Evolutionary conservation across 495 filamentous ascomycete species (phyloP), one percentile per base, ranked within the genome.

Genomic region (Podospora appendiculata): DNA sequence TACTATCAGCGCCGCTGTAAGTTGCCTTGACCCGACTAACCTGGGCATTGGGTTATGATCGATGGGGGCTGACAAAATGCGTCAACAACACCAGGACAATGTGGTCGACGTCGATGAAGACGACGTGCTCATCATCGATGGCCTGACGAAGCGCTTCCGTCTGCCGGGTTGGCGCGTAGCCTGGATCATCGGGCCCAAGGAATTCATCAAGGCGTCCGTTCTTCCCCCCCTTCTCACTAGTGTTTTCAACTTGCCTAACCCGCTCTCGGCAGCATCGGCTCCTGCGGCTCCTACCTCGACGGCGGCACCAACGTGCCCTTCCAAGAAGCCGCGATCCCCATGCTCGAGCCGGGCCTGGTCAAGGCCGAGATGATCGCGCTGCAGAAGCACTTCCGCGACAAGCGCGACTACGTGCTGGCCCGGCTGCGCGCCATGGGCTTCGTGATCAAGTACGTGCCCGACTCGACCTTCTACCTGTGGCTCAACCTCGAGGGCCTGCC

Each of bases 111-210:
- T 82, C 48, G 74, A 84, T 46, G 71, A 78, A 46, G 76, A 79
- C 47, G 74, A 94, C 58, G 91, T 97, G 8, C 82, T 97, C 41
- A 85, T 97, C 60, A 91, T 97, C 50, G 92, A 97, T 67, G 92
- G 92, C 41, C 81, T 97, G 14, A 97, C 92, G 52, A 97, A 97
- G 79, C 87, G 90, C 48, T 97, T 97, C 81, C 84, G 92, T 56
- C 82, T 97, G 3, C 92, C 92, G 3, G 92, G 92, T 50, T 97
- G 92, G 91, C 88, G 92, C 56, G 90, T 97, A 45, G 91, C 91
- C 8, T 96, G 92, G 92, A 86, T 97, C 55, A 68, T 97, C 45
- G 92, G 92, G 2, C 92, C 92, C 45, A 96, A 96, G 74, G 92
- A 95, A 52, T 97, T 96, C 72, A 87, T 97, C 72, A 86, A 88